Conservation (phyloP, 2,329 filamentous ascomycete genomes). For the Westerdykella sp. region DNA sequence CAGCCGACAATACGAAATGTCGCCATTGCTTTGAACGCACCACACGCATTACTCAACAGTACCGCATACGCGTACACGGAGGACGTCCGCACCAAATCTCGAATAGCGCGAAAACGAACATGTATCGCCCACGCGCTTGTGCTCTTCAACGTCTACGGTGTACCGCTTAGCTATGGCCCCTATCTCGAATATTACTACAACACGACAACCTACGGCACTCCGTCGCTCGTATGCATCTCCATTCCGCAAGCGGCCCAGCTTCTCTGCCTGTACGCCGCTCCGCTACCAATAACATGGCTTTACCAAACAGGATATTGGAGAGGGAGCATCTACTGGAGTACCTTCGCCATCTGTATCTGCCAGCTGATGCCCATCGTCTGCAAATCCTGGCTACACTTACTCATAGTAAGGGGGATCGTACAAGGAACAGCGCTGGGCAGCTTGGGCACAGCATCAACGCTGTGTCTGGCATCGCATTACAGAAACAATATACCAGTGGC, state of each 20-base stretch:
- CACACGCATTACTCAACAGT: no score
- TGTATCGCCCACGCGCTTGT: constrained; percentile 18
- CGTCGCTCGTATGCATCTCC: constrained; percentile 6
- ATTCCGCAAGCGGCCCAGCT: constrained; percentile 11
- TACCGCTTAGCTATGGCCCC: constrained; percentile 18
- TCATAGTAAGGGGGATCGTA: constrained; percentile 11
- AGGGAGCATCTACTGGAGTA: not conserved
- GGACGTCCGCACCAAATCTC: no score
- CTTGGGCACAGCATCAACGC: constrained; percentile 8
- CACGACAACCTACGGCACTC: not conserved
- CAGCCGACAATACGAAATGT: no score
- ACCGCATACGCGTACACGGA: no score
- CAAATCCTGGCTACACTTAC: constrained; percentile 3
- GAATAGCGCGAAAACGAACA: constrained; percentile 2
- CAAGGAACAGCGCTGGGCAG: constrained; percentile 14
- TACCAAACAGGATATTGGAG: constrained; percentile 6
- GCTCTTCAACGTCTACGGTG: constrained; percentile 20
- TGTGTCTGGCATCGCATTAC: constrained; percentile 18
- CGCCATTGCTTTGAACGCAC: no score
- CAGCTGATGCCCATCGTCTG: constrained; percentile 2
- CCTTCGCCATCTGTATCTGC: not conserved
- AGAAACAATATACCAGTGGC: constrained; percentile 24
- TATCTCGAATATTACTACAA: constrained; percentile 22
- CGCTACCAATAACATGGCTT: not conserved
- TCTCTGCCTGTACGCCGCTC: constrained; percentile 9